Evolutionary conservation across 2,329 filamentous ascomycete genomes (phyloP).

Genomic region (Aspergillus sp.): DNA sequence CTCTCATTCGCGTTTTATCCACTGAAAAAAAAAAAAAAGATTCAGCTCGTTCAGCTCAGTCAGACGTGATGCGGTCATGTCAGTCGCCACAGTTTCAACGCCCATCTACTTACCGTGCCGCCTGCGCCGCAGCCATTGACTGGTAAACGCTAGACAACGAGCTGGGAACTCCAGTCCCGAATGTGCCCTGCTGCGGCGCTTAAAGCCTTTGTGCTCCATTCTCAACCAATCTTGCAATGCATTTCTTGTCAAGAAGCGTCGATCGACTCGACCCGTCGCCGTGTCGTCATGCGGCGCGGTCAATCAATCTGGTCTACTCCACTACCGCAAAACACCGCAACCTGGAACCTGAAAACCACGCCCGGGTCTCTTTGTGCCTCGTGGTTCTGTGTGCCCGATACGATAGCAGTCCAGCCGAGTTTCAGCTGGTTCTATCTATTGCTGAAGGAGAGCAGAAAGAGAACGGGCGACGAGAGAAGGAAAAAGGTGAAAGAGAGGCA

Average conservation of each 20-base stretch:
- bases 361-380: neutral
- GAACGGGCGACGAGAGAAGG: neutral
- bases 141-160: neutral
- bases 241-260: neutral
- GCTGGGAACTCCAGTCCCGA: neutral
- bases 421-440: neutral
- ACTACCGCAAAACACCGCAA: neutral
- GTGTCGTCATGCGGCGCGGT: neutral
- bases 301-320: neutral
- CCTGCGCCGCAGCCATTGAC: slow-evolving; percentile 4
- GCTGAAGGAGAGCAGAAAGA: neutral
- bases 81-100: neutral
- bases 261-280: neutral
- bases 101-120: neutral
- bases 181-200: slow-evolving; percentile 11
- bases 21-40: neutral
- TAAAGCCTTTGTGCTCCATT: neutral
- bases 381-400: neutral
- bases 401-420: neutral
- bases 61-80: neutral
- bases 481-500: neutral
- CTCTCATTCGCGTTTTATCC: neutral
- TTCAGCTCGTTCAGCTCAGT: neutral
- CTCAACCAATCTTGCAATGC: neutral
- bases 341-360: neutral